These are phyloP conservation scores for Neurospora tetrasperma DNA, from an alignment of 495 filamentous ascomycete species.

Conservation along the genomic window DNA sequence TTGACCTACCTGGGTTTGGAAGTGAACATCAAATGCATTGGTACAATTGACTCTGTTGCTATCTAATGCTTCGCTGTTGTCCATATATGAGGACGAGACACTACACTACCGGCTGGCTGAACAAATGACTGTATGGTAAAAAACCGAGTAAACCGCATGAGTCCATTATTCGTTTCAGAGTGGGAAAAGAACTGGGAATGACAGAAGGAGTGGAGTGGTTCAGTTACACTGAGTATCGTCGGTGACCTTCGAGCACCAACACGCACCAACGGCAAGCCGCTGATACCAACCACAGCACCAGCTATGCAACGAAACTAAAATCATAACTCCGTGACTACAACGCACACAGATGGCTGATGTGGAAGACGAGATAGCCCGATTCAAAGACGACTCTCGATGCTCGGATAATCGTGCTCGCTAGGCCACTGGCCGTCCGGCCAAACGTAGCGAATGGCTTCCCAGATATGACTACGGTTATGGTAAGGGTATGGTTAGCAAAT, in stretches of 20 bases:
- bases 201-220: background rate
- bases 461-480: conserved; percentile 56
- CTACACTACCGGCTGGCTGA: background rate
- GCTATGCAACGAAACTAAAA: background rate
- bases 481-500: background rate
- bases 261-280: background rate
- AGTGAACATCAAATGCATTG: background rate
- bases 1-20: background rate
- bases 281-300: background rate
- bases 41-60: background rate
- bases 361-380: background rate
- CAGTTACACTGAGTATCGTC: background rate
- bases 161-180: background rate
- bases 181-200: background rate
- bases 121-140: background rate
- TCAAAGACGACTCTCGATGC: conserved; percentile 27
- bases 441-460: conserved; percentile 73
- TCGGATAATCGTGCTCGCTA: conserved; percentile 45
- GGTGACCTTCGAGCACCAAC: background rate
- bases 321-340: background rate
- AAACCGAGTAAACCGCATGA: background rate
- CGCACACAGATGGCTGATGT: background rate
- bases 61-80: background rate
- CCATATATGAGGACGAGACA: background rate
- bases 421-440: conserved; percentile 82